Evolutionary conservation across 257 asterid genomes (phyloP).

Genomic region (Marsdenia floribunda): DNA sequence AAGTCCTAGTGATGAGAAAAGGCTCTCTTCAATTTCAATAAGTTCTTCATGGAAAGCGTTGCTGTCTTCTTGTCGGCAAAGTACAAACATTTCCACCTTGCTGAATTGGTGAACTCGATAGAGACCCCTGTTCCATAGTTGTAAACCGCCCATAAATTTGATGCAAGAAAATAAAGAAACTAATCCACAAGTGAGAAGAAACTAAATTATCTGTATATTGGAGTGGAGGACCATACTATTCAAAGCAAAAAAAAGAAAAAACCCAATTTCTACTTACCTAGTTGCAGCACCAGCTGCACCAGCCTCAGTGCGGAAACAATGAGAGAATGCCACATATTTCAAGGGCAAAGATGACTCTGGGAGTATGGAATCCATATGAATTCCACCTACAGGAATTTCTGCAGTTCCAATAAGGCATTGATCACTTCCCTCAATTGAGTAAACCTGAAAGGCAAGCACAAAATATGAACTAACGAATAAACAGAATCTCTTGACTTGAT

Average conservation of each 20-base stretch:
- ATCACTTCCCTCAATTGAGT: slow-evolving; percentile 87
- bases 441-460: slow-evolving; percentile 51
- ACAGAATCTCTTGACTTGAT: neutral
- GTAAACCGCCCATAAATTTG: slow-evolving; percentile 13
- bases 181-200: neutral
- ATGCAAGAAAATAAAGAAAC: slow-evolving; percentile 10
- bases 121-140: slow-evolving; percentile 65
- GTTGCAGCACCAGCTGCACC: slow-evolving; percentile 98
- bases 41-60: slow-evolving; percentile 69
- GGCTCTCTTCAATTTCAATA: slow-evolving; percentile 70
- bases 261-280: slow-evolving; percentile 37
- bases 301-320: slow-evolving; percentile 97
- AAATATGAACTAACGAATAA: slow-evolving; percentile 20
- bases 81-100: slow-evolving; percentile 96
- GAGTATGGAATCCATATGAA: slow-evolving; percentile 94
- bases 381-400: slow-evolving; percentile 96
- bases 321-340: slow-evolving; percentile 88
- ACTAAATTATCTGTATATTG: neutral
- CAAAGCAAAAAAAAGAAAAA: neutral
- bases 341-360: slow-evolving; percentile 70
- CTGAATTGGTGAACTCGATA: slow-evolving; percentile 97
- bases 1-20: slow-evolving; percentile 78
- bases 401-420: slow-evolving; percentile 98
- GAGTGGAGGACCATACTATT: neutral
- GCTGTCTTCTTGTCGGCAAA: slow-evolving; percentile 90